Evolutionary conservation across 768 basidiomycete species (phyloP), one percentile per base, ranked within the genome.

Genomic region (Candolleomyces aberdarensis): DNA sequence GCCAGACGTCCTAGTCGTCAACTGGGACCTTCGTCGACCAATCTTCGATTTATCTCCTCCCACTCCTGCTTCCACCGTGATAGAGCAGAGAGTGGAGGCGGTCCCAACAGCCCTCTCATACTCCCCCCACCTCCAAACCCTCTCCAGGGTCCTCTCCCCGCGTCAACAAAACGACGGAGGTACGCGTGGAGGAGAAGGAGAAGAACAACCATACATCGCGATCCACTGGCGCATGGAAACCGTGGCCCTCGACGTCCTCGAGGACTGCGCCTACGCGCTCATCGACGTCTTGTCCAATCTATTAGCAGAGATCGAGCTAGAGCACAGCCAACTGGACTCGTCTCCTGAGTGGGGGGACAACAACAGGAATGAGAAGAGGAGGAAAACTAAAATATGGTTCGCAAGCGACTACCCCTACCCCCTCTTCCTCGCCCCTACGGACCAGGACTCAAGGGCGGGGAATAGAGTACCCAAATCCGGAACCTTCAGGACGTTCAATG

Each of bases 191-290:
- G 36, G 36, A 36, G 11, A 5, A 1, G 36, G 36, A 36, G 11
- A 36, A 36, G 3, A 36, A 1, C 36, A 7, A 36, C 17, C 19
- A 40, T 20, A 43, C 29, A 20, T n/a, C 52, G 46, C 61, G 14
- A 49, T 59, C 8, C 82, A 86, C 64, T 88, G 84, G 85, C 72
- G 81, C 20, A 83, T 83, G 76, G 84, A 86, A 63, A 80, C 75
- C 15, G 72, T 85, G 56, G 67, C 78, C 0, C 66, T 75, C 0
- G 69, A 72, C 19, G 66, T 74, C 41, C 72, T 86, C 7, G 69
- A 73, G 0, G 75, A 77, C 43, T 87, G 86, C 65, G 83, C 83
- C 0, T 71, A 76, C 50, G 77, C 78, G 0, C 75, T 88, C 48
- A 73, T 86, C 43, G 74, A 77, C 48, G 72, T 74, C 6, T 72